A percentile compares a stretch with the other conserved stretches of the same genome.
These are phyloP conservation scores for Fraxinus paxiana DNA, from an alignment of 305 asterid species.

Conservation along the genomic window DNA sequence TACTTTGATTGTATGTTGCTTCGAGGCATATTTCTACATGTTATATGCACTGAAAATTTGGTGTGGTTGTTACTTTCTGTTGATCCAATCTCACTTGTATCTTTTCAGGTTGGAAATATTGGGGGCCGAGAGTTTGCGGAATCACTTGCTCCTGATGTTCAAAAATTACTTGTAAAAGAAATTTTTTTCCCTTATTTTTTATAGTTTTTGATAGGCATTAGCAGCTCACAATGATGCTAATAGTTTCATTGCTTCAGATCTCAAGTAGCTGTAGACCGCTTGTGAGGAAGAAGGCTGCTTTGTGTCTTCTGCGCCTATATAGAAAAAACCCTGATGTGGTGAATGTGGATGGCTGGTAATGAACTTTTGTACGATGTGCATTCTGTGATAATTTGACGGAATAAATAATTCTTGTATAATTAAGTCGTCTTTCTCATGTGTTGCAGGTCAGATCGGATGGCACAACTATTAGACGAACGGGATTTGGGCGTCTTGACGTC, in stretches of 20 bases:
- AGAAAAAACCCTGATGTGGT: slow-evolving; percentile 97
- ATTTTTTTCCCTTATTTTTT: slow-evolving; percentile 22
- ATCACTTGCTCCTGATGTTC: slow-evolving; percentile 99
- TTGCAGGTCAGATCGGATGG: slow-evolving; percentile 96
- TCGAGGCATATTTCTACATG: background rate
- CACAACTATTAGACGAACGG: slow-evolving; percentile 95
- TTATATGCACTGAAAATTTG: background rate
- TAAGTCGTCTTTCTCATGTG: slow-evolving; percentile 14
- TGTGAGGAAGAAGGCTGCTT: slow-evolving; percentile 98
- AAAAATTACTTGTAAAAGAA: slow-evolving; percentile 83
- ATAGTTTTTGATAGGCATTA: slow-evolving; percentile 13
- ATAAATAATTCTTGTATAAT: slow-evolving; percentile 7
- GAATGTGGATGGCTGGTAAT: slow-evolving; percentile 97
- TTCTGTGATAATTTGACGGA: slow-evolving; percentile 15
- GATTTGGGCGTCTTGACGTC: slow-evolving; percentile 97
- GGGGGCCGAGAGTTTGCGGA: slow-evolving; percentile 99
- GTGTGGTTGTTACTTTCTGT: slow-evolving; percentile 1
- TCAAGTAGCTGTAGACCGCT: slow-evolving; percentile 98
- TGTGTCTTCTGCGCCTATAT: slow-evolving; percentile 87
- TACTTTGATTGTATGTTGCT: background rate
- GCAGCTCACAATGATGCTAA: slow-evolving; percentile 31
- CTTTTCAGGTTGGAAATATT: slow-evolving; percentile 88
- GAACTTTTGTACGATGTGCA: slow-evolving; percentile 10
- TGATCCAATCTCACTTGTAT: slow-evolving; percentile 22
- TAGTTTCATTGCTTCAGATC: slow-evolving; percentile 49